Evolutionary conservation across 345 rosid species (phyloP).

Genomic region (Rhodamnia rubescens): DNA sequence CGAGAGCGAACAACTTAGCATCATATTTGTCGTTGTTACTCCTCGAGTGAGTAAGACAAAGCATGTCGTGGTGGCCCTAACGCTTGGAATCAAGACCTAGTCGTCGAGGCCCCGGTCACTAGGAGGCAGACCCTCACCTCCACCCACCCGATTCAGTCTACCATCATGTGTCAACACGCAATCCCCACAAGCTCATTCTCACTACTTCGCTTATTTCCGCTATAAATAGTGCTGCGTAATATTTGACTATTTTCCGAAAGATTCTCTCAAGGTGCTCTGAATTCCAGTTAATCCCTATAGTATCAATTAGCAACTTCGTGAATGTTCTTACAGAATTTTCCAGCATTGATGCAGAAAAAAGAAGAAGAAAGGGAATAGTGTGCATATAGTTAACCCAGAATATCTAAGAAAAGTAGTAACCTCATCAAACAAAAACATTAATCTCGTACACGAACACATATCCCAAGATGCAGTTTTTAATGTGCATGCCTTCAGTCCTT

Average conservation of each 20-base stretch:
- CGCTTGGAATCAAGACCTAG: no score
- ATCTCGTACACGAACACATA: neutral
- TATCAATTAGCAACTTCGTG: neutral
- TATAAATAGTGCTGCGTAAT: conserved; percentile 41
- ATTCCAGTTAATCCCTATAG: neutral
- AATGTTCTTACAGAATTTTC: neutral
- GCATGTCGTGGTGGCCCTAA: no score
- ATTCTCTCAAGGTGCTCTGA: conserved; percentile 37
- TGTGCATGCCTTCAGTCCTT: neutral
- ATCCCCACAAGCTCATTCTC: no score
- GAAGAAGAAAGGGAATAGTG: neutral
- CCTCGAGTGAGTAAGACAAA: no score
- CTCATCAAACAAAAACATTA: neutral
- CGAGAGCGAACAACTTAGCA: no score
- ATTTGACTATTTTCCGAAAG: conserved; percentile 80
- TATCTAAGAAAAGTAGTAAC: neutral
- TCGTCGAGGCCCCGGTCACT: no score
- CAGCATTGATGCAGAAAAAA: neutral
- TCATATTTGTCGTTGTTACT: no score
- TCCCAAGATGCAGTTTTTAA: neutral
- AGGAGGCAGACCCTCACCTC: no score
- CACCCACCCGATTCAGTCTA: no score
- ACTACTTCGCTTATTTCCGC: no score
- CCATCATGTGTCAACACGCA: no score
- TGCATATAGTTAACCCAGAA: neutral